phyloP scores from a whole-genome alignment of 2,329 filamentous ascomycete genomes.

The Cordyceps cicadae region DNA sequence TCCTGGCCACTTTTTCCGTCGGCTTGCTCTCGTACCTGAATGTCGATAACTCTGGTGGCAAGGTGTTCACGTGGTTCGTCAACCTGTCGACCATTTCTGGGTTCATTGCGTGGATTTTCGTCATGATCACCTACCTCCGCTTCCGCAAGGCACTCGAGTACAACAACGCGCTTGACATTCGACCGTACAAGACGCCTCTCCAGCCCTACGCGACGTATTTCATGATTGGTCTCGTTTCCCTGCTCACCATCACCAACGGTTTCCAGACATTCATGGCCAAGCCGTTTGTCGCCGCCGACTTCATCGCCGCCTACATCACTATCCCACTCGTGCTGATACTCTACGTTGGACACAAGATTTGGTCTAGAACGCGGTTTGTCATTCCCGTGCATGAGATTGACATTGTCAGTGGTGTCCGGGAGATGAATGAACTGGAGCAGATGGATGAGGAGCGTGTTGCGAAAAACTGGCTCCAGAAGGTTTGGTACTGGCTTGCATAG shows the following conservation, averaged over 20 bases:
- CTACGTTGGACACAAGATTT: conserved; percentile 53
- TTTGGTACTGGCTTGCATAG: conserved; percentile 48
- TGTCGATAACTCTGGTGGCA: conserved; percentile 50
- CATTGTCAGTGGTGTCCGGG: conserved; percentile 48
- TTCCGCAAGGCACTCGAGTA: conserved; percentile 48
- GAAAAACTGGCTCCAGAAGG: conserved; percentile 42
- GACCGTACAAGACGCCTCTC: conserved; percentile 44
- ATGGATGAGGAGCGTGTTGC: conserved; percentile 38
- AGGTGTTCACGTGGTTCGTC: conserved; percentile 64
- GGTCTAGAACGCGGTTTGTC: conserved; percentile 34
- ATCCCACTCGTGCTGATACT: conserved; percentile 55
- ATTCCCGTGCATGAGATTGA: conserved; percentile 44
- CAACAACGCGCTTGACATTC: conserved; percentile 40
- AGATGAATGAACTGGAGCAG: conserved; percentile 51
- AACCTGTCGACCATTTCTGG: conserved; percentile 59
- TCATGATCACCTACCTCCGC: conserved; percentile 50
- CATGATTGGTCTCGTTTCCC: conserved; percentile 46
- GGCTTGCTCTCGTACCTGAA: conserved; percentile 64
- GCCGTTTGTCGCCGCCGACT: conserved; percentile 54
- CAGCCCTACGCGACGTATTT: conserved; percentile 59
- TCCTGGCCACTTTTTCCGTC: conserved; percentile 47
- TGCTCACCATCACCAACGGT: conserved; percentile 66
- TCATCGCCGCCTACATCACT: conserved; percentile 57
- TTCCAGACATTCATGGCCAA: conserved; percentile 65
- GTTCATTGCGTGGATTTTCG: conserved; percentile 52